These are phyloP conservation scores for Marvania coccoides DNA, from an alignment of 139 green algal species.

Conservation along the genomic window DNA sequence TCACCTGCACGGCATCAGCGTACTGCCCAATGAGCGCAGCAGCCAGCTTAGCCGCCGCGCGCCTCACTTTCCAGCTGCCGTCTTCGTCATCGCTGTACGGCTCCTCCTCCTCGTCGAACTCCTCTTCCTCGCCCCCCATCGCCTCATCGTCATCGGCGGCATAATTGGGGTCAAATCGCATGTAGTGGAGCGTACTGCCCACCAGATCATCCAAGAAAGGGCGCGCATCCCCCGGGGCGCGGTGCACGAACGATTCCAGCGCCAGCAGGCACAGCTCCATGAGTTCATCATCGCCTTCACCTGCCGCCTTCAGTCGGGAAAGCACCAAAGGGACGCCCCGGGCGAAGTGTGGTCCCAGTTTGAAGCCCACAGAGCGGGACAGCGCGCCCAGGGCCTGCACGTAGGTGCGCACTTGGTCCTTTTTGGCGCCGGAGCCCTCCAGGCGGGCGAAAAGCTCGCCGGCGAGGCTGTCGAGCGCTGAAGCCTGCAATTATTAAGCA, in stretches of 20 bases:
- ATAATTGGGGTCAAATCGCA: conserved; percentile 92
- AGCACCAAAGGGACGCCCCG: conserved; percentile 61
- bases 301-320: conserved; percentile 36
- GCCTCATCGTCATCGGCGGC: conserved; percentile 57
- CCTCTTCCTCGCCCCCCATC: conserved; percentile 38
- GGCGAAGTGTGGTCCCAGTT: conserved; percentile 64
- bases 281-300: conserved; percentile 78
- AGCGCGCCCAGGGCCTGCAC: conserved; percentile 63
- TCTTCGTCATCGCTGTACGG: conserved; percentile 95
- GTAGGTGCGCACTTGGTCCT: conserved; percentile 57
- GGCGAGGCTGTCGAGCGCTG: conserved; percentile 31
- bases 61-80: conserved; percentile 90
- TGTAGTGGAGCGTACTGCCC: conserved; percentile 2
- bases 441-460: conserved; percentile 45
- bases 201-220: conserved; percentile 16
- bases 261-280: conserved; percentile 78
- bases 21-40: conserved; percentile 52
- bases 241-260: conserved; percentile 76
- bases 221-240: conserved; percentile 45
- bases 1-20: conserved; percentile 63
- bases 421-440: conserved; percentile 31
- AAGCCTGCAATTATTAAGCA: too few relatives aligned
- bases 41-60: conserved; percentile 63
- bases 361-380: conserved; percentile 58
- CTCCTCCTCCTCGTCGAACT: conserved; percentile 47